These are phyloP conservation scores for Dioszegia crocea DNA, from an alignment of 768 basidiomycete genomes.

Conservation along the genomic window DNA sequence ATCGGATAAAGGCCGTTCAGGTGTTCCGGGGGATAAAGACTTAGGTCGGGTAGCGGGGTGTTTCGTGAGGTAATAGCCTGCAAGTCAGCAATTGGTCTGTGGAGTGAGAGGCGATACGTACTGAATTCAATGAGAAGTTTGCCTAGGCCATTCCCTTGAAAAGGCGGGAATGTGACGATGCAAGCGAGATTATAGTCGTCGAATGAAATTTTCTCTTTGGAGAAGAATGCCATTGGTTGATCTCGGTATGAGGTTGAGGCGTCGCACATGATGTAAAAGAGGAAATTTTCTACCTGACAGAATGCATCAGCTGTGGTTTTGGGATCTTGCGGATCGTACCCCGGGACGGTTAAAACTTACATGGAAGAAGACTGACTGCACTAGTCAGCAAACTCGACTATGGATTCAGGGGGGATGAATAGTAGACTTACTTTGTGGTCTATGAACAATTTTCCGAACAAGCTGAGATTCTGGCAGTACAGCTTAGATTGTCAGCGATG, in stretches of 20 bases:
- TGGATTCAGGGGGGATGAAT: not conserved
- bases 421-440: slow-evolving; percentile 74
- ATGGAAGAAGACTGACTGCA: slow-evolving; percentile 44
- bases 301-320: too few relatives aligned
- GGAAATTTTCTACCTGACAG: slow-evolving; percentile 56
- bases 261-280: slow-evolving; percentile 90
- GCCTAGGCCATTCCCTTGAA: slow-evolving; percentile 82
- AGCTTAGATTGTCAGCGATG: slow-evolving; percentile 56
- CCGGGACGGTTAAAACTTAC: too few relatives aligned
- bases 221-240: slow-evolving; percentile 73
- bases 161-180: slow-evolving; percentile 91
- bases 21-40: slow-evolving; percentile 75
- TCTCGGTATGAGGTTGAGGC: slow-evolving; percentile 67
- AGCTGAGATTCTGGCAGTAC: slow-evolving; percentile 90
- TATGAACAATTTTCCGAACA: slow-evolving; percentile 98
- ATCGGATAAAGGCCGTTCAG: slow-evolving; percentile 90
- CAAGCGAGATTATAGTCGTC: slow-evolving; percentile 97
- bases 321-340: too few relatives aligned
- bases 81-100: slow-evolving; percentile 3
- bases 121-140: slow-evolving; percentile 98
- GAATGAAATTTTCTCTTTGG: slow-evolving; percentile 91
- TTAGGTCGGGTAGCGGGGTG: slow-evolving; percentile 53
- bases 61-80: slow-evolving; percentile 84
- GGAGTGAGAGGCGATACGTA: slow-evolving; percentile 52
- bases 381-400: slow-evolving; percentile 1